Conservation (phyloP, 352 stramenopile genomes). For the Phytophthora rubi region DNA sequence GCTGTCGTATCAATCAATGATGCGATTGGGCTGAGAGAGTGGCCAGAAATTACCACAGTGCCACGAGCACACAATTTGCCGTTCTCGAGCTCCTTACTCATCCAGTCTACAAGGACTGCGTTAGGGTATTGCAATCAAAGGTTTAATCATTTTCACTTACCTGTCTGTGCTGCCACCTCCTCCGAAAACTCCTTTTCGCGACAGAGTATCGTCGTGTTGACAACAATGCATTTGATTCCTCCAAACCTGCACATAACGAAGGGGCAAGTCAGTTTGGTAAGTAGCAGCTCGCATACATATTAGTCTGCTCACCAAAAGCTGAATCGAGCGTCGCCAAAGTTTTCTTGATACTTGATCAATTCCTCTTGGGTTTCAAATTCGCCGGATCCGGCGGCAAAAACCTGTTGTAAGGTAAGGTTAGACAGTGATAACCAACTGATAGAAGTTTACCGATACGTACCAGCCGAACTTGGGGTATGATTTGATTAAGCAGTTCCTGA, state of each 20-base stretch:
- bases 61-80: constrained; percentile 80
- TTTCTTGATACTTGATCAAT: constrained; percentile 43
- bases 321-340: constrained; percentile 75
- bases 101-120: constrained; percentile 54
- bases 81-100: constrained; percentile 79
- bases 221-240: constrained; percentile 81
- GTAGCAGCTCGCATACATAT: background rate
- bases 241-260: constrained; percentile 53
- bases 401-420: constrained; percentile 31
- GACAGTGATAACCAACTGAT: background rate
- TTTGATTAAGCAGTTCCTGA: constrained; percentile 67
- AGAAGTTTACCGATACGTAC: constrained; percentile 35
- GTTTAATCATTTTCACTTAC: constrained; percentile 33
- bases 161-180: constrained; percentile 56
- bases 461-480: constrained; percentile 61
- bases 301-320: constrained; percentile 72
- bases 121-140: background rate
- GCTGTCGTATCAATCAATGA: background rate
- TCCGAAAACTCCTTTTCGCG: constrained; percentile 34
- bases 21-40: constrained; percentile 33
- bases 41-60: constrained; percentile 62
- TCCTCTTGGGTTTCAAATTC: constrained; percentile 21
- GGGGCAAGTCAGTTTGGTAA: constrained; percentile 5
- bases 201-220: constrained; percentile 61
- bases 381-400: constrained; percentile 56